A percentile compares a stretch with the other conserved stretches of the same genome.
These are phyloP conservation scores for Gnaphalium uliginosum DNA, from an alignment of 129 eudicot species.

Conservation along the genomic window DNA sequence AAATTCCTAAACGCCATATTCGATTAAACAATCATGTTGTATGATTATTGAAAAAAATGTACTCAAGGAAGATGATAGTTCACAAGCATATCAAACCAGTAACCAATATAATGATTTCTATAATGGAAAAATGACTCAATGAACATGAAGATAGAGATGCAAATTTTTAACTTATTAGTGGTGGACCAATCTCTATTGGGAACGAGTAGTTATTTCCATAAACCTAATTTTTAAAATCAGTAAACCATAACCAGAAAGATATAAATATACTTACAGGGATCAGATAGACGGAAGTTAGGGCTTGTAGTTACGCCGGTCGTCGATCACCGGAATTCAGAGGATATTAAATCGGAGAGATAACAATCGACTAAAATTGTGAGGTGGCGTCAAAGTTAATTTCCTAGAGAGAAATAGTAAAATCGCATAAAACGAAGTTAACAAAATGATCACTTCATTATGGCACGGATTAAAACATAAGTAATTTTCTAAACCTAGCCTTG, in stretches of 20 bases:
- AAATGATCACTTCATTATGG: too few relatives aligned
- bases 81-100: background rate
- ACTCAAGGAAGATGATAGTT: too few relatives aligned
- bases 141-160: background rate
- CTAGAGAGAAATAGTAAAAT: too few relatives aligned
- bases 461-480: too few relatives aligned
- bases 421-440: too few relatives aligned
- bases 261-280: background rate
- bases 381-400: too few relatives aligned
- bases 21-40: too few relatives aligned
- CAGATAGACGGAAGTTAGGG: background rate
- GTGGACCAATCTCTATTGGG: background rate
- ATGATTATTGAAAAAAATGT: too few relatives aligned
- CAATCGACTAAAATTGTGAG: background rate
- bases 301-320: background rate
- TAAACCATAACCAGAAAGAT: conserved; percentile 1
- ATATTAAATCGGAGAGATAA: background rate
- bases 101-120: background rate
- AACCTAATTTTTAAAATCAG: background rate
- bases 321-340: conserved; percentile 3
- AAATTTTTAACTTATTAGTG: background rate
- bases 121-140: background rate
- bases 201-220: background rate
- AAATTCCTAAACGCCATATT: background rate
- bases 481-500: too few relatives aligned